Evolutionary conservation across 176 grass and related monocot genomes (phyloP), one percentile per base, ranked within the genome.

Genomic region (Microstegium vimineum): DNA sequence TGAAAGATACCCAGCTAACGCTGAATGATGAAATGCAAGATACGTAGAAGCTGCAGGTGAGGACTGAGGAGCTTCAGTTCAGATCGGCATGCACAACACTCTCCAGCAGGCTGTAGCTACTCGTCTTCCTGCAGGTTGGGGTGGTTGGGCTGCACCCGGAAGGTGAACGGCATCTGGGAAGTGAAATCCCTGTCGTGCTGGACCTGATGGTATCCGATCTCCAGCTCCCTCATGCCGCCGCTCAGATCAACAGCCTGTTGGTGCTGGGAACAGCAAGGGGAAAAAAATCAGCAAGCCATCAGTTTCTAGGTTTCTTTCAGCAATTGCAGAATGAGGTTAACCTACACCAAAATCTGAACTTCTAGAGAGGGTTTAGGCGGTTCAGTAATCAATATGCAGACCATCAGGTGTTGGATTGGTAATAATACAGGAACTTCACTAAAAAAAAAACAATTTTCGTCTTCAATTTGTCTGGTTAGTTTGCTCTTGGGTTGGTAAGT

Each of bases 61-160:
- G n/a, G n/a, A n/a, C n/a, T n/a, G n/a, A n/a, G 43, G 42, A 82
- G 43, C 57, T 82, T 85, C 64, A 90, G 66, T 71, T 36, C 28
- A 82, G 36, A 49, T 22, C n/a, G 15, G 26, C 76, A 80, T 35
- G 13, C 38, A 46, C 1, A 46, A 5, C 22, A 61, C 15, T 31
- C 4, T 31, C 12, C 36, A 23, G n/a, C n/a, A n/a, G n/a, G n/a
- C n/a, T n/a, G n/a, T n/a, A n/a, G 45, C 64, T 41, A 92, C 76
- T 90, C 82, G 66, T 92, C 90, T 38, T 92, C 89, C 69, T 99
- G 93, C 47, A 95, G 87, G 79, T 95, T 94, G 72, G 91, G 96
- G 52, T 99, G 96, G 89, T 87, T 95, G 34, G 91, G 91, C 77
- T 99, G 93, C 68, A 99, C 85, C 5, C 87, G 71, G 82, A 99